These are phyloP conservation scores for Cordyceps javanica DNA, from an alignment of 2,329 filamentous ascomycete species.

Conservation along the genomic window DNA sequence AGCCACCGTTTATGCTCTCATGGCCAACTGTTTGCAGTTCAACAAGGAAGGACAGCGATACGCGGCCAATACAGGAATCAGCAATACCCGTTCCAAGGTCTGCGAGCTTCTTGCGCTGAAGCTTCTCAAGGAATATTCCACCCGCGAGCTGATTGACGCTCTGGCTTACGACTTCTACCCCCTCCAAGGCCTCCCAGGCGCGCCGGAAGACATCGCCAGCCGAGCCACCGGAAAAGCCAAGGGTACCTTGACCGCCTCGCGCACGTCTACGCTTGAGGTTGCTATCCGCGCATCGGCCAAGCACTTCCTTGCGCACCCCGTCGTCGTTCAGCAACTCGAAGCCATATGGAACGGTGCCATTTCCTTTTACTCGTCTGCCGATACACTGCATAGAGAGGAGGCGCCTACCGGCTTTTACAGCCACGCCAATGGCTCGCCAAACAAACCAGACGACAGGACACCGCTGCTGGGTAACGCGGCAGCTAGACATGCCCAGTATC, in stretches of 20 bases:
- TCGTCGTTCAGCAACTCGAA: slow-evolving; percentile 91
- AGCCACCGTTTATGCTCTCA: slow-evolving; percentile 80
- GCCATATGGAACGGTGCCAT: slow-evolving; percentile 96
- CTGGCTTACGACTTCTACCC: slow-evolving; percentile 94
- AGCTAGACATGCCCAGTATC: slow-evolving; percentile 25
- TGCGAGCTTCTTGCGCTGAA: slow-evolving; percentile 89
- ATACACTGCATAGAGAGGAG: slow-evolving; percentile 67
- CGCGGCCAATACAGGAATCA: slow-evolving; percentile 78
- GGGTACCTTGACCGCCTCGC: slow-evolving; percentile 53
- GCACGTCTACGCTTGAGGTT: slow-evolving; percentile 86
- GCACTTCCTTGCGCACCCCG: slow-evolving; percentile 81
- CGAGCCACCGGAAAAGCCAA: slow-evolving; percentile 34
- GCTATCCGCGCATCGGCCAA: slow-evolving; percentile 91
- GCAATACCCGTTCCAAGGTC: slow-evolving; percentile 76
- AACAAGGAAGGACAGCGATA: slow-evolving; percentile 77
- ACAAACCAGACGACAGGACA: slow-evolving; percentile 40
- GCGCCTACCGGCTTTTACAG: slow-evolving; percentile 21
- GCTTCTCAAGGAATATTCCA: slow-evolving; percentile 81
- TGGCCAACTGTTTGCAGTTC: slow-evolving; percentile 93
- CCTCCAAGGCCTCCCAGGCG: slow-evolving; percentile 66
- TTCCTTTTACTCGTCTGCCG: slow-evolving; percentile 85
- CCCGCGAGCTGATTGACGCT: slow-evolving; percentile 85
- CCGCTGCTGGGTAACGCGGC: slow-evolving; percentile 40
- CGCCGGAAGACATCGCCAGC: slow-evolving; percentile 27
- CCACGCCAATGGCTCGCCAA: slow-evolving; percentile 19